Percentiles rank a stretch among this genome's conserved stretches.
phyloP scores from a whole-genome alignment of 2,329 filamentous ascomycete genomes.

The Fusarium zealandicum region DNA sequence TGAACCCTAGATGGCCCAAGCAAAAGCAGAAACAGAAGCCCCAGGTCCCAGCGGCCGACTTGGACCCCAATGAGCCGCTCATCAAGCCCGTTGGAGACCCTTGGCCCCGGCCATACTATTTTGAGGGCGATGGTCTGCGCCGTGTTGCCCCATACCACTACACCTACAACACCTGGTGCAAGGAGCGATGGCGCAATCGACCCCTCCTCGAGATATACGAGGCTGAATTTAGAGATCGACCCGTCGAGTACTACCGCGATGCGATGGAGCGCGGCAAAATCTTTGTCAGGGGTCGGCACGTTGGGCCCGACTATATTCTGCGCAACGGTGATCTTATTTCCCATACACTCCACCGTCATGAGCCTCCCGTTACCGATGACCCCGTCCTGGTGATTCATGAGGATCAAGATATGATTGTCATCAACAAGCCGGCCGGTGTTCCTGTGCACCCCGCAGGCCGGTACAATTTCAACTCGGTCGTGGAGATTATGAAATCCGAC shows the following conservation, averaged over 20 bases:
- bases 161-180: constrained; percentile 95
- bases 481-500: constrained; percentile 91
- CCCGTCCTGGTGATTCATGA: constrained; percentile 87
- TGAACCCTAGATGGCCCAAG: constrained; percentile 23
- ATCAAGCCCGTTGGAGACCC: constrained; percentile 48
- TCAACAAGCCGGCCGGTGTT: constrained; percentile 94
- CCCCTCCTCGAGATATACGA: constrained; percentile 86
- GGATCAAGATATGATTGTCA: constrained; percentile 91
- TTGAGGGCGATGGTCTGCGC: constrained; percentile 78
- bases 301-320: constrained; percentile 73
- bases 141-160: constrained; percentile 87
- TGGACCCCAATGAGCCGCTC: constrained; percentile 36
- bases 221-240: constrained; percentile 89
- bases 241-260: constrained; percentile 83
- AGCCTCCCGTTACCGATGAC: constrained; percentile 86
- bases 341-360: constrained; percentile 93
- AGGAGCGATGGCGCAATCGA: constrained; percentile 88
- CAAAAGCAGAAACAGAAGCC: constrained; percentile 21
- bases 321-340: constrained; percentile 91
- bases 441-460: constrained; percentile 94
- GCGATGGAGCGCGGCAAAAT: constrained; percentile 85
- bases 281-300: constrained; percentile 76
- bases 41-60: constrained; percentile 28
- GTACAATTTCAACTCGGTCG: constrained; percentile 93
- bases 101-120: constrained; percentile 75